Evolutionary conservation across 2,329 filamentous ascomycete genomes (phyloP).

Genomic region (Fusarium setosum): DNA sequence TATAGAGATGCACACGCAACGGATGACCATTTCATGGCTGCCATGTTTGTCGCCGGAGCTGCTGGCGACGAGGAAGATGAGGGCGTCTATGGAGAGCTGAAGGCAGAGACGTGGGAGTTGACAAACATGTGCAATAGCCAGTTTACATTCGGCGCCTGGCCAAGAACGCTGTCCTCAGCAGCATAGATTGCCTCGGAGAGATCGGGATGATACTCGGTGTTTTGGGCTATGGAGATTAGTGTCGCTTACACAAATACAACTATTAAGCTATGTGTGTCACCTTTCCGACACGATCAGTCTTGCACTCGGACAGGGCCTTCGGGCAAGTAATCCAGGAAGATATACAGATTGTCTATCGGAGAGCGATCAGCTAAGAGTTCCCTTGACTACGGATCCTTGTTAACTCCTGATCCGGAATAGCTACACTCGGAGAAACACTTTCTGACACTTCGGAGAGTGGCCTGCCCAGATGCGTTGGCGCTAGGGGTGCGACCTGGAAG

Average conservation of each 20-base stretch:
- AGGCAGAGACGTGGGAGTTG: slow-evolving; percentile 74
- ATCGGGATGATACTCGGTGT: neutral
- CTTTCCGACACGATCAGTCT: too few relatives aligned
- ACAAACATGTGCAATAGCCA: slow-evolving; percentile 74
- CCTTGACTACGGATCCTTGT: too few relatives aligned
- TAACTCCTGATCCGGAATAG: too few relatives aligned
- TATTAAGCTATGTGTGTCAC: too few relatives aligned
- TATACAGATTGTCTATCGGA: too few relatives aligned
- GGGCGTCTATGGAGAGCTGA: slow-evolving; percentile 53
- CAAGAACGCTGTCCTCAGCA: slow-evolving; percentile 3
- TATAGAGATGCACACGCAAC: slow-evolving; percentile 76
- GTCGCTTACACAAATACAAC: too few relatives aligned
- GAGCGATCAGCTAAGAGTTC: too few relatives aligned
- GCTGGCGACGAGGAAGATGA: slow-evolving; percentile 60
- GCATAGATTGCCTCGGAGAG: neutral
- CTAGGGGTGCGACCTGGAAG: too few relatives aligned
- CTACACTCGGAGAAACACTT: neutral
- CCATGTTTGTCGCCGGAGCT: slow-evolving; percentile 72
- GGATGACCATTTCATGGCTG: slow-evolving; percentile 77
- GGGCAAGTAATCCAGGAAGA: too few relatives aligned
- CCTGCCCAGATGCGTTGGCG: neutral
- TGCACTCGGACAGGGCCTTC: too few relatives aligned
- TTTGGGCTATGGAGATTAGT: too few relatives aligned
- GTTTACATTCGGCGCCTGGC: slow-evolving; percentile 61
- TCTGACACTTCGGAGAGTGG: neutral